A percentile compares a stretch with the other conserved stretches of the same genome.
Conservation (phyloP, 805 yeast genomes). For the Wickerhamiella sorbophila region DNA sequence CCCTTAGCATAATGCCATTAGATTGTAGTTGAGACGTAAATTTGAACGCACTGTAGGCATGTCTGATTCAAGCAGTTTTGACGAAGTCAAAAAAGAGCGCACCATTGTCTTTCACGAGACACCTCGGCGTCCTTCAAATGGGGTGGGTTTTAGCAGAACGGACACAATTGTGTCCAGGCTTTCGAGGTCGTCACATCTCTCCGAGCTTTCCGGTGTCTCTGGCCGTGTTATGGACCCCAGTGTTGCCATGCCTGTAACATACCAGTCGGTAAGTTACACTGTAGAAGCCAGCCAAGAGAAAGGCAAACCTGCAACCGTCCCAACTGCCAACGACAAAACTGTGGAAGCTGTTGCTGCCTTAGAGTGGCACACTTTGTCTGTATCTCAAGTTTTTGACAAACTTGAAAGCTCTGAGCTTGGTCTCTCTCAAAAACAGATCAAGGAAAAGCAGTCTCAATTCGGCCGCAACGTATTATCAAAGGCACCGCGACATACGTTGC, state of each 20-base stretch:
- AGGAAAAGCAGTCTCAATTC: not conserved
- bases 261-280: not conserved
- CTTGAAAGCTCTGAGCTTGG: not conserved
- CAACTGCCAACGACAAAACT: not conserved
- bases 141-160: not conserved
- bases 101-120: not conserved
- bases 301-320: not conserved
- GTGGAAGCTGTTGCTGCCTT: not conserved
- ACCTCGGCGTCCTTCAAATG: not conserved
- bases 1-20: too few relatives aligned
- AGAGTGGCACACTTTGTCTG: not conserved
- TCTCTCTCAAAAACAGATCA: not conserved
- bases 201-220: not conserved
- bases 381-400: not conserved
- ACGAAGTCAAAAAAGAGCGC: not conserved
- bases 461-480: constrained; percentile 30
- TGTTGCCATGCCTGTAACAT: not conserved
- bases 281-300: not conserved
- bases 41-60: too few relatives aligned
- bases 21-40: too few relatives aligned
- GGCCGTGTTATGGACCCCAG: not conserved
- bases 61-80: not conserved
- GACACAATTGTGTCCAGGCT: not conserved
- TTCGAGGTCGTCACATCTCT: not conserved
- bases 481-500: constrained; percentile 24